A percentile compares a stretch with the other conserved stretches of the same genome.
Conservation (phyloP, 257 asterid species). For the Lycium barbarum region DNA sequence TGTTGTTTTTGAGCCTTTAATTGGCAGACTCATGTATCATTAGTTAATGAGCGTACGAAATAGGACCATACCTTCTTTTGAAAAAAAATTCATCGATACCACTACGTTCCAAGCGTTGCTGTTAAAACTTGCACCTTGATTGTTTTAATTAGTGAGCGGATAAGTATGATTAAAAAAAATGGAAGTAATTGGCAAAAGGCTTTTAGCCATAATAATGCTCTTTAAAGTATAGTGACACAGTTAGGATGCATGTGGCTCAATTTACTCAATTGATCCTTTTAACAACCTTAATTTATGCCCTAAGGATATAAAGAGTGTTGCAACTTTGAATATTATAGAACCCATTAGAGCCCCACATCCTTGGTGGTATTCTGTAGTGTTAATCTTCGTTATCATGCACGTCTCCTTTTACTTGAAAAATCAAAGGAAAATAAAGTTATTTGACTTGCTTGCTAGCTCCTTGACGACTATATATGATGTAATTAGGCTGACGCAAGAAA, state of each 20-base stretch:
- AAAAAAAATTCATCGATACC: too few species aligned
- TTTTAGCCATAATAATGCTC: not conserved
- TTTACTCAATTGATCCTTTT: not conserved
- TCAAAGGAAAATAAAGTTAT: not conserved
- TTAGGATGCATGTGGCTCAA: too few species aligned
- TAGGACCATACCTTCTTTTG: too few species aligned
- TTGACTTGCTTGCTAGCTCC: not conserved
- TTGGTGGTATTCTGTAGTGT: not conserved
- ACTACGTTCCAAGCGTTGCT: not conserved
- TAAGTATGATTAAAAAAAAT: not conserved
- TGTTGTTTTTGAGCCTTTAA: too few species aligned
- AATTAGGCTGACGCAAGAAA: not conserved
- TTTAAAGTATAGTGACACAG: not conserved
- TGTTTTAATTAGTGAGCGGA: not conserved
- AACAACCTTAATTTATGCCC: slow-evolving; percentile 22
- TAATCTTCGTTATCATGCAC: not conserved
- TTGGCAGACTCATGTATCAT: too few species aligned
- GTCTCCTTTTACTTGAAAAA: slow-evolving; percentile 4
- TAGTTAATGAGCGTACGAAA: too few species aligned
- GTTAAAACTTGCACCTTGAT: not conserved
- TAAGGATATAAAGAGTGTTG: not conserved
- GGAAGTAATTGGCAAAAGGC: not conserved
- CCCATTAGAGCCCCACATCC: not conserved
- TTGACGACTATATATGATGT: not conserved
- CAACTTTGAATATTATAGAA: not conserved